These are phyloP conservation scores for Verticillium nonalfalfae DNA, from an alignment of 2,329 filamentous ascomycete species.

Conservation along the genomic window DNA sequence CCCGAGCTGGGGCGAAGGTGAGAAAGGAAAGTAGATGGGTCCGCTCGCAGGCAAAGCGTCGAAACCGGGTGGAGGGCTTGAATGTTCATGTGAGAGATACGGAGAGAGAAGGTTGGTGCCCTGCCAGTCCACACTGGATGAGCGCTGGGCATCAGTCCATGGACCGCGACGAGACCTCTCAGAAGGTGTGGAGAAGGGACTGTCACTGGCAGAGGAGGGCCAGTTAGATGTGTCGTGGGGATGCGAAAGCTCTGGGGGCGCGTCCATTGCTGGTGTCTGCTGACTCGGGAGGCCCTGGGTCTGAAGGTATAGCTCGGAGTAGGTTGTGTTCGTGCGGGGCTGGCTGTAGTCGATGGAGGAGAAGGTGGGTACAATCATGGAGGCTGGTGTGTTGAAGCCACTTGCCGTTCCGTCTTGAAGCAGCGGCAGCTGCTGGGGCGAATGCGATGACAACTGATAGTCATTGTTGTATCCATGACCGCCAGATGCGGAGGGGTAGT, in stretches of 20 bases:
- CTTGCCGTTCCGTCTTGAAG: constrained; percentile 4
- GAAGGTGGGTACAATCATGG: constrained; percentile 2
- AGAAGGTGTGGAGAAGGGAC: constrained; percentile 40
- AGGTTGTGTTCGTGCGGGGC: constrained; percentile 10
- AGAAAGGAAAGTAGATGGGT: constrained; percentile 21
- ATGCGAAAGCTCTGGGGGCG: constrained; percentile 9
- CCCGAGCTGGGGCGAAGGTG: constrained; percentile 16
- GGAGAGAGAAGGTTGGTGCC: constrained; percentile 18
- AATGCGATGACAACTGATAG: constrained; percentile 5
- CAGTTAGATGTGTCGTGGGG: constrained; percentile 31
- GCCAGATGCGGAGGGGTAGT: constrained; percentile 8
- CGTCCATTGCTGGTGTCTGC: constrained; percentile 5
- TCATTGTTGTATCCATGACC: constrained; percentile 5
- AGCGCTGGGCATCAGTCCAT: constrained; percentile 3
- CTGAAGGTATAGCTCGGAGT: constrained; percentile 7
- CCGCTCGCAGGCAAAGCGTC: constrained; percentile 17
- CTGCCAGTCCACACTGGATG: constrained; percentile 23
- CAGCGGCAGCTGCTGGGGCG: constrained; percentile 5
- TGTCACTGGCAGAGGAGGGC: constrained; percentile 39
- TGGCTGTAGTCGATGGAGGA: constrained; percentile 8
- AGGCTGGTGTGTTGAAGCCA: constrained; percentile 3
- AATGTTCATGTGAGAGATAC: constrained; percentile 9
- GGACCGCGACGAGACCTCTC: constrained; percentile 21
- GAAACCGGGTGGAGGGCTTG: constrained; percentile 11
- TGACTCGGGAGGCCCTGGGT: constrained; percentile 7